Evolutionary conservation across 805 yeast species (phyloP).

Genomic region (Saccharomycopsis fermentans): DNA sequence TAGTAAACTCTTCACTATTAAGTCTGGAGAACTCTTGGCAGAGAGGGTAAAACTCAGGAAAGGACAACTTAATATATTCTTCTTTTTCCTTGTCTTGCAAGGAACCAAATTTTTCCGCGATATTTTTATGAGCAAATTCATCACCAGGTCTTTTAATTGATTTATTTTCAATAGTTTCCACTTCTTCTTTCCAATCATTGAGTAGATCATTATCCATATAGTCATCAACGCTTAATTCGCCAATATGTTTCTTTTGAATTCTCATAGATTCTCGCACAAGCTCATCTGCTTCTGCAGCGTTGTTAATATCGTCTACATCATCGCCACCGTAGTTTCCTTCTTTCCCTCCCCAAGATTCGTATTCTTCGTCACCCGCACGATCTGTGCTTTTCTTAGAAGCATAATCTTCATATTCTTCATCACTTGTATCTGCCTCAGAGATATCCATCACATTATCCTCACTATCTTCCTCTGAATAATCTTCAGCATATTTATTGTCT

Average conservation of each 20-base stretch:
- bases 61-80: slow-evolving; percentile 45
- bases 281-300: slow-evolving; percentile 65
- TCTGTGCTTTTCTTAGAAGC: slow-evolving; percentile 24
- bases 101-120: slow-evolving; percentile 33
- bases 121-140: slow-evolving; percentile 25
- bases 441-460: slow-evolving; percentile 15
- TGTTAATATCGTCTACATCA: slow-evolving; percentile 28
- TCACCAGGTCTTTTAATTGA: slow-evolving; percentile 21
- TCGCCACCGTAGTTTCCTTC: slow-evolving; percentile 45
- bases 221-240: slow-evolving; percentile 67
- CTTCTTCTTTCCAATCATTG: slow-evolving; percentile 68
- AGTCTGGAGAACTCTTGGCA: slow-evolving; percentile 46
- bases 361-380: slow-evolving; percentile 30
- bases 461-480: slow-evolving; percentile 9
- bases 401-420: slow-evolving; percentile 25
- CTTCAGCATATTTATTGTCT: slow-evolving; percentile 7
- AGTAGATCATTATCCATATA: slow-evolving; percentile 67
- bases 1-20: slow-evolving; percentile 30
- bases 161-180: slow-evolving; percentile 34
- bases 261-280: slow-evolving; percentile 83
- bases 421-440: slow-evolving; percentile 23
- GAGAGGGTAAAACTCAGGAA: slow-evolving; percentile 80
- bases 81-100: slow-evolving; percentile 46
- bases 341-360: slow-evolving; percentile 35
- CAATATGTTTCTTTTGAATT: slow-evolving; percentile 71